Conservation (phyloP, 306 rosid genomes). For the Pyrus bretschneideri region DNA sequence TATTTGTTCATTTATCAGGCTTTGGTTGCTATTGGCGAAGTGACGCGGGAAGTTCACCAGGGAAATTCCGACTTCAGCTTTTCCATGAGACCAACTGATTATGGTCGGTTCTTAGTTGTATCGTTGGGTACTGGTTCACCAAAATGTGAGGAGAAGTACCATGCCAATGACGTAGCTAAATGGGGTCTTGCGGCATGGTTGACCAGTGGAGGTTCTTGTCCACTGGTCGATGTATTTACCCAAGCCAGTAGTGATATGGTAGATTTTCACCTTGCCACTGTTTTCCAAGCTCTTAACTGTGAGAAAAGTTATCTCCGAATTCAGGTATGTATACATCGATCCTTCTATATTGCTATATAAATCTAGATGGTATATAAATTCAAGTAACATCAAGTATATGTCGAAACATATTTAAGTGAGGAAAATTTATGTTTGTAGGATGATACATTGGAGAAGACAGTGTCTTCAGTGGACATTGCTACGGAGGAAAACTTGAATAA, state of each 20-base stretch:
- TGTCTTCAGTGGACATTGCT: conserved; percentile 23
- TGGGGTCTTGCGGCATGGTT: conserved; percentile 37
- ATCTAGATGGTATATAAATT: too few relatives aligned
- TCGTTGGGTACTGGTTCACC: conserved; percentile 36
- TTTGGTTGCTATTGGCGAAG: conserved; percentile 28
- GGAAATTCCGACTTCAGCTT: conserved; percentile 20
- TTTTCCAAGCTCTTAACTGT: conserved; percentile 23
- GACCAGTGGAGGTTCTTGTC: conserved; percentile 8
- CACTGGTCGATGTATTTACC: conserved; percentile 20
- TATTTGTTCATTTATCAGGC: neutral
- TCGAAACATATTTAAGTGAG: neutral
- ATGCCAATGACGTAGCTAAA: conserved; percentile 21
- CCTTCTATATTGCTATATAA: neutral
- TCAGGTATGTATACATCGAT: neutral
- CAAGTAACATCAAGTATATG: neutral
- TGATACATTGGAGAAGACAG: conserved; percentile 1
- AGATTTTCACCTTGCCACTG: conserved; percentile 14
- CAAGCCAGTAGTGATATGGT: conserved; percentile 29
- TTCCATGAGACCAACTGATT: conserved; percentile 12
- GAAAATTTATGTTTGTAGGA: neutral
- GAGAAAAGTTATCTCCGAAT: conserved; percentile 25
- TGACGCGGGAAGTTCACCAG: conserved; percentile 16
- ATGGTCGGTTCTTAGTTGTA: conserved; percentile 20
- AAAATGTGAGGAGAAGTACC: conserved; percentile 16
- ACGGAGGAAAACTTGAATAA: conserved; percentile 21